A percentile compares a stretch with the other conserved stretches of the same genome.
Conservation (phyloP, 192 early-diverging fungal genomes). For the Backusella morwellensis region DNA sequence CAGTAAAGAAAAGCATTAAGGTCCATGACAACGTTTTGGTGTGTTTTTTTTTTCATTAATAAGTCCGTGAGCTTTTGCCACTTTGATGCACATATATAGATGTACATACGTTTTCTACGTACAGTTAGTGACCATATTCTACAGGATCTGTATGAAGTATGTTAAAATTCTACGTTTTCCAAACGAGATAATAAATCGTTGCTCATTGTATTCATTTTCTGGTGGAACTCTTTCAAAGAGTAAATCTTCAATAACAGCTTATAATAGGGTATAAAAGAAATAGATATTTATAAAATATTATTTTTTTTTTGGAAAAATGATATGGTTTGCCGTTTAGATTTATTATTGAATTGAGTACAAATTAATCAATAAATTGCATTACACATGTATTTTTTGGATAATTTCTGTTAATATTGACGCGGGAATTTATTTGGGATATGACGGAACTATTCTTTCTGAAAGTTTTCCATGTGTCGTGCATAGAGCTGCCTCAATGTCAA, state of each 20-base stretch:
- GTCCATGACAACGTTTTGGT: background rate
- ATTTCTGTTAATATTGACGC: background rate
- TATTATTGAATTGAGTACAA: background rate
- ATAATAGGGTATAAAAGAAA: background rate
- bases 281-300: background rate
- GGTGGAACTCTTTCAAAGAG: too few relatives aligned
- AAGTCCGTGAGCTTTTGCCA: background rate
- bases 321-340: too few relatives aligned
- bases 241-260: too few relatives aligned
- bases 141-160: too few relatives aligned
- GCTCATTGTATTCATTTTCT: background rate
- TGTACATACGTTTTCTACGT: background rate
- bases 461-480: slow-evolving; percentile 1
- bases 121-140: background rate
- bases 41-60: background rate
- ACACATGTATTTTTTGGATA: background rate
- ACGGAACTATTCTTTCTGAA: background rate
- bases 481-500: background rate
- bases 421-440: background rate
- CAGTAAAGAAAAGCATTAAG: background rate
- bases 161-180: too few relatives aligned
- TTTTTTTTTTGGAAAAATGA: too few relatives aligned
- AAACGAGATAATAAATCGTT: background rate
- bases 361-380: background rate
- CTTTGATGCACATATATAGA: background rate